Percentiles rank a stretch among this genome's conserved stretches.
Evolutionary conservation across 805 yeast species (phyloP).

Genomic region (Ogataea corticis): DNA sequence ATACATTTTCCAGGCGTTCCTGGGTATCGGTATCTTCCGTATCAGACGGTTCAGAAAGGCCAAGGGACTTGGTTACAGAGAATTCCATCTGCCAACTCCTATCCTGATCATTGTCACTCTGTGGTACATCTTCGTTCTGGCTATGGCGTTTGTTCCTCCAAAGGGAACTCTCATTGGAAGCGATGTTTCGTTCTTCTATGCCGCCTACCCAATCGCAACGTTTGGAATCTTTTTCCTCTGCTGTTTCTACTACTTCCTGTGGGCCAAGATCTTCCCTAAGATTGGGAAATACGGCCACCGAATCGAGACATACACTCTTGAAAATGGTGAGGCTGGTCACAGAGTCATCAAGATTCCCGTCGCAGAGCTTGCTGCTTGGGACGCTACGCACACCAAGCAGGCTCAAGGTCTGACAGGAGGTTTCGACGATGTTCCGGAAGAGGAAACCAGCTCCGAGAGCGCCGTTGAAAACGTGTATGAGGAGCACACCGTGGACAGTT

Average conservation of each 20-base stretch:
- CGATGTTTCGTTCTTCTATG: slow-evolving; percentile 45
- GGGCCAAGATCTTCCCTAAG: slow-evolving; percentile 39
- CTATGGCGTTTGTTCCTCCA: slow-evolving; percentile 46
- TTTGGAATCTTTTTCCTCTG: slow-evolving; percentile 38
- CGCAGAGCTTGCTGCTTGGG: slow-evolving; percentile 38
- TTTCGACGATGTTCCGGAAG: not conserved
- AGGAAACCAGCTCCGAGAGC: no score
- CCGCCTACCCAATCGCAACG: slow-evolving; percentile 41
- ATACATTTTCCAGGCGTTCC: slow-evolving; percentile 68
- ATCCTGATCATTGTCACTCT: slow-evolving; percentile 35
- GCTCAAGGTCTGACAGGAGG: slow-evolving; percentile 1
- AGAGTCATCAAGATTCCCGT: slow-evolving; percentile 38
- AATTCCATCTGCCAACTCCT: slow-evolving; percentile 38
- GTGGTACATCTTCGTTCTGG: slow-evolving; percentile 40
- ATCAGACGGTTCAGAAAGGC: slow-evolving; percentile 38
- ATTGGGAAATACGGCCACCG: slow-evolving; percentile 37
- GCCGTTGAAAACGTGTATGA: no score
- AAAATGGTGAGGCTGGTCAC: slow-evolving; percentile 42
- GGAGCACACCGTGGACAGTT: no score
- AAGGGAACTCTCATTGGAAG: slow-evolving; percentile 40
- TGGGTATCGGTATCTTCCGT: slow-evolving; percentile 60
- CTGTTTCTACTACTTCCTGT: slow-evolving; percentile 36
- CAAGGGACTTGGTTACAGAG: slow-evolving; percentile 36
- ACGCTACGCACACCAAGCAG: slow-evolving; percentile 16
- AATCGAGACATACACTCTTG: slow-evolving; percentile 31